These are phyloP conservation scores for Cytospora piceicola DNA, from an alignment of 2,329 filamentous ascomycete species.

Conservation along the genomic window DNA sequence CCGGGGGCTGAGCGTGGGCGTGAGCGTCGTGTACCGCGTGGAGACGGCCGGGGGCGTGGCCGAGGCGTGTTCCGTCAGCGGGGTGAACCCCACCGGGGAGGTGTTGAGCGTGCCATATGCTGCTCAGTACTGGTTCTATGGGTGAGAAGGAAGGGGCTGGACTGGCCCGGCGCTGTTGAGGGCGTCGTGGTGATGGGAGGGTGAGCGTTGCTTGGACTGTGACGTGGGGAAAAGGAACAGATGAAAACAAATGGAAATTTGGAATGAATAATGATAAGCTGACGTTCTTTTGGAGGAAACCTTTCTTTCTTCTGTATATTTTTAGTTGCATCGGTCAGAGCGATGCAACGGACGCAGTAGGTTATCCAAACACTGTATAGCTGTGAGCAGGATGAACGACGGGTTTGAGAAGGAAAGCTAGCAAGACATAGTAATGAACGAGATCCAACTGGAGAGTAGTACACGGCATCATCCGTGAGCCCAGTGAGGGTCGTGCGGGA, in stretches of 20 bases:
- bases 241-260: too few species aligned
- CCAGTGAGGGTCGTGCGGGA: neutral
- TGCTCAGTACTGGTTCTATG: slow-evolving; percentile 64
- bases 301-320: slow-evolving; percentile 8
- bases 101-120: slow-evolving; percentile 56
- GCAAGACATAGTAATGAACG: too few species aligned
- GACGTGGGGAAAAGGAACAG: too few species aligned
- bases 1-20: slow-evolving; percentile 37
- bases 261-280: neutral
- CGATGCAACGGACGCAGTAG: slow-evolving; percentile 13
- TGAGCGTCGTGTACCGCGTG: slow-evolving; percentile 57
- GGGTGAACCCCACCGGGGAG: slow-evolving; percentile 43
- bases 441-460: neutral
- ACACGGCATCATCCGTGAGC: neutral
- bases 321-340: slow-evolving; percentile 1
- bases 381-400: too few species aligned
- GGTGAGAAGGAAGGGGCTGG: slow-evolving; percentile 22
- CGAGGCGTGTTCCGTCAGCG: slow-evolving; percentile 47
- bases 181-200: neutral
- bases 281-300: neutral
- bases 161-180: neutral
- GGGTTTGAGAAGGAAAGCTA: neutral
- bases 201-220: neutral
- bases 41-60: slow-evolving; percentile 55
- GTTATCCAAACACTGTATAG: neutral